phyloP scores from a whole-genome alignment of 345 rosid species.

The Hibiscus mutabilis region DNA sequence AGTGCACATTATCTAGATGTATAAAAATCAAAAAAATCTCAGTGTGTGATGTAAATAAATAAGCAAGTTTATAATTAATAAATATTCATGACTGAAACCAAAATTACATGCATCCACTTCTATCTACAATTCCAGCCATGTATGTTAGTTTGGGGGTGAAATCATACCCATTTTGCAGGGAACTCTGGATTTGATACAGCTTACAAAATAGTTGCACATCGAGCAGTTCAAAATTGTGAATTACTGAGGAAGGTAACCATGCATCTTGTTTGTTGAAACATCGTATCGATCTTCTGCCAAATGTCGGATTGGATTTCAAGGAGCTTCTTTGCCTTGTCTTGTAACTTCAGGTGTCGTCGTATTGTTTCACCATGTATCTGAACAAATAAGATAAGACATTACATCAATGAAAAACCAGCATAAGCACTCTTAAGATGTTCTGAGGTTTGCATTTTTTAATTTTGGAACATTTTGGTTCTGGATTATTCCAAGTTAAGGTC shows the following conservation, averaged over 20 bases:
- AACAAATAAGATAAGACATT: background rate
- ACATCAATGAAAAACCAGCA: constrained; percentile 5
- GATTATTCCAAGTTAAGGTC: background rate
- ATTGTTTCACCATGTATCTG: constrained; percentile 93
- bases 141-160: background rate
- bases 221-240: constrained; percentile 58
- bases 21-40: no score
- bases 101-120: background rate
- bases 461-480: background rate
- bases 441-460: no score
- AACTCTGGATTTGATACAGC: background rate
- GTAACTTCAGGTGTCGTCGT: constrained; percentile 53
- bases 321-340: constrained; percentile 63
- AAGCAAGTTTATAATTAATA: background rate
- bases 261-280: constrained; percentile 89
- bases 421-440: background rate
- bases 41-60: background rate
- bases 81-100: background rate
- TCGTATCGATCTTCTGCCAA: constrained; percentile 78
- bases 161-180: background rate
- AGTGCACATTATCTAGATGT: no score
- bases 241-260: constrained; percentile 84
- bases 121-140: background rate
- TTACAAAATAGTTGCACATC: background rate
- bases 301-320: constrained; percentile 58